Evolutionary conservation across 352 stramenopile genomes (phyloP), one percentile per base, ranked within the genome.

Genomic region (Paralagenidium karlingii): DNA sequence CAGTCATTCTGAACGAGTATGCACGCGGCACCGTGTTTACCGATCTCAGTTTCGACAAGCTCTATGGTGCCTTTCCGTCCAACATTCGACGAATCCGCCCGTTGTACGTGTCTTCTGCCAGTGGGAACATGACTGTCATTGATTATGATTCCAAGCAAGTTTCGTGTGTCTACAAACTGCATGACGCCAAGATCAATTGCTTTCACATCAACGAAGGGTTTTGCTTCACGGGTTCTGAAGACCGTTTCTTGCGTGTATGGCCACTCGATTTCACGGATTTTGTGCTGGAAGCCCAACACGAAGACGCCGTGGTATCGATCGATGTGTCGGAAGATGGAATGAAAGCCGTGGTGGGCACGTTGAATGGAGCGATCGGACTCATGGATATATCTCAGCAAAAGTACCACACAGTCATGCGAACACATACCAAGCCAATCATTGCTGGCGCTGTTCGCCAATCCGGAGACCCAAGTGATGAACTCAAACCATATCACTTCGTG

Each of bases 191-290:
- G 18, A 94, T 96, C 45, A 74, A 83, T 21, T 76, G 68, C 24
- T 46, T 96, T 1, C 69, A 61, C 4, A 54, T 96, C 7, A 95
- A 94, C 43, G 80, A 94, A 30, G 82, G 78, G 1, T 96, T 94
- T 39, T 94, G 81, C 24, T 80, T 94, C 12, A 95, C 84, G 7
- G 82, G 74, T 13, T 78, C 75, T 0, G 74, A 80, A 20, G 86
- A 96, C 46, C 63, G 65, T n/a, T 87, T 77, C 42, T 49, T 96
- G 10, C 77, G 86, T 1, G 74, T 96, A 42, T 96, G 86, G 86
- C 82, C 86, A 8, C 54, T 95, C 1, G 84, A 95, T 54, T 96
- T 96, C 43, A 67, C 66, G 11, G 82, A 94, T 49, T 96, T 90
- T 49, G 90, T 95, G 47, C 51, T 96, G 21, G 86, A 96, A 52